These are phyloP conservation scores for Cyamopsis tetragonoloba DNA, from an alignment of 306 rosid genomes.

Conservation along the genomic window DNA sequence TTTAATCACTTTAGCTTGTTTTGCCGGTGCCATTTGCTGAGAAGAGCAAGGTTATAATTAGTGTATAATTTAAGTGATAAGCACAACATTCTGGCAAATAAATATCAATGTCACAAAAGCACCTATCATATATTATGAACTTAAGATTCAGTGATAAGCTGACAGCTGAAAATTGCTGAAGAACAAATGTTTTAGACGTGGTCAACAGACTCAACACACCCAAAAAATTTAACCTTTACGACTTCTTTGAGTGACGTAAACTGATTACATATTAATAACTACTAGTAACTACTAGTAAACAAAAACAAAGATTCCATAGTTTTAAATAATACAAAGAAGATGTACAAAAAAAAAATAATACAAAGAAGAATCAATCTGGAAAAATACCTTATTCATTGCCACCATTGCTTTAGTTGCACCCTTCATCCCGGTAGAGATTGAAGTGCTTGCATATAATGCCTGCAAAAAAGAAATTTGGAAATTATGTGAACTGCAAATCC, in stretches of 20 bases:
- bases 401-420: conserved; percentile 98
- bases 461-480: conserved; percentile 31
- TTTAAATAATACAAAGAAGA: conserved; percentile 1
- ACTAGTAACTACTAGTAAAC: not conserved
- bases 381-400: conserved; percentile 87
- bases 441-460: conserved; percentile 95
- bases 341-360: too few relatives aligned
- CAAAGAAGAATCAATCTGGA: conserved; percentile 4
- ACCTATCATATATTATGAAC: not conserved
- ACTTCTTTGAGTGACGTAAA: not conserved
- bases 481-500: conserved; percentile 9
- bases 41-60: conserved; percentile 25
- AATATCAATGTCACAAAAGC: not conserved
- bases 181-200: not conserved
- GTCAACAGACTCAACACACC: too few relatives aligned
- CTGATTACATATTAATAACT: conserved; percentile 4
- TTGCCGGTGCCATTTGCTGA: conserved; percentile 97
- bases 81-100: not conserved
- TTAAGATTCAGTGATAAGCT: not conserved
- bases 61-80: not conserved
- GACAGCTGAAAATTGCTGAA: not conserved
- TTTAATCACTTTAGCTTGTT: conserved; percentile 80
- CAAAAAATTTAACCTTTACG: too few relatives aligned
- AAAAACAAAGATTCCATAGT: not conserved
- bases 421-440: conserved; percentile 95